Evolutionary conservation across 2,329 filamentous ascomycete genomes (phyloP).

Genomic region (Ambrosiella beaveri): DNA sequence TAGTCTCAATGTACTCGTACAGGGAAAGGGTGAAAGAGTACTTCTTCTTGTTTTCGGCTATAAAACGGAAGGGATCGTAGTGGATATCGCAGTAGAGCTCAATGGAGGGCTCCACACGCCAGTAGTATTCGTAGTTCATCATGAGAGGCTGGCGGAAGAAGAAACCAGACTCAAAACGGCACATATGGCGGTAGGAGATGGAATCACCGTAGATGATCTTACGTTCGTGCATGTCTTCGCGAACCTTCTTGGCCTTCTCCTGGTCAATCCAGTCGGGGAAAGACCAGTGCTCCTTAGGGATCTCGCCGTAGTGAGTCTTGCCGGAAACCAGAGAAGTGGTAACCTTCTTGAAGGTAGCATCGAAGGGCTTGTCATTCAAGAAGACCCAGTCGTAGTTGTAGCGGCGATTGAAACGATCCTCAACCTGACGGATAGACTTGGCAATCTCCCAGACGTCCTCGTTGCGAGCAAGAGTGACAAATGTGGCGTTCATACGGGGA

Average conservation of each 20-base stretch:
- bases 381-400: slow-evolving; percentile 99
- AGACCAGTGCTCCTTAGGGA: slow-evolving; percentile 87
- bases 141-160: slow-evolving; percentile 93
- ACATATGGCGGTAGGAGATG: slow-evolving; percentile 97
- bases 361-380: slow-evolving; percentile 88
- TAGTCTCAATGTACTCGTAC: slow-evolving; percentile 93
- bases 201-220: slow-evolving; percentile 99
- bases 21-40: slow-evolving; percentile 93
- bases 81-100: slow-evolving; percentile 91
- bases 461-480: slow-evolving; percentile 89
- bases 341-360: slow-evolving; percentile 82
- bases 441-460: slow-evolving; percentile 92
- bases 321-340: slow-evolving; percentile 83
- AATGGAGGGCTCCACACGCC: slow-evolving; percentile 94
- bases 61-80: slow-evolving; percentile 91
- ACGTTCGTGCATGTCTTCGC: slow-evolving; percentile 80
- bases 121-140: slow-evolving; percentile 98
- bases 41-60: slow-evolving; percentile 93
- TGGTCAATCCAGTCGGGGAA: slow-evolving; percentile 93
- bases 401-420: slow-evolving; percentile 93
- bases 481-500: slow-evolving; percentile 86
- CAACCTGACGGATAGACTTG: slow-evolving; percentile 84
- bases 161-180: slow-evolving; percentile 95
- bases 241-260: slow-evolving; percentile 75
- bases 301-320: slow-evolving; percentile 77